Base-by-base conservation (phyloP, 2,329 filamentous ascomycete genomes). In the Purpureocillium takamizusanense region DNA sequence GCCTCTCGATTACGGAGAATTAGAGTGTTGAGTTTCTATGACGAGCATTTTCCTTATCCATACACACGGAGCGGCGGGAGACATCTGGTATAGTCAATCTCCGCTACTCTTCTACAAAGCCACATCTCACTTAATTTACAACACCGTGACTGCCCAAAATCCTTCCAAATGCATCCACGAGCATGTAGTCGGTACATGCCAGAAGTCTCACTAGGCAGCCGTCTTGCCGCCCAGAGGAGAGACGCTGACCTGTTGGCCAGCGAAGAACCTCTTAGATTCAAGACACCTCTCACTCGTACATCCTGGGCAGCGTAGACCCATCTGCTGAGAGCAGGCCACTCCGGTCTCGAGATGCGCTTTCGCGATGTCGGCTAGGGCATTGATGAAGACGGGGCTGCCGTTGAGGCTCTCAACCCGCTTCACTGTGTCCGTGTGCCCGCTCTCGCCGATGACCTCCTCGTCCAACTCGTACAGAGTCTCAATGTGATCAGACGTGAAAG, bases 401-500 rank as follows among this genome's bases (percentile, higher is more conserved):
- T 98, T 98, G 53, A 98, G 63, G 55, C 86, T 94, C 59, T 97
- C 92, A 2, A 83, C 86, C 41, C 92, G 77, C 70, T 94, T 95
- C 46, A 98, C 80, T 0, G 80, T 83, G 25, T 89, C 87, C 1
- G 76, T 65, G 52, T 85, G 77, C 12, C 83, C 80, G 1, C 76
- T 86, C 61, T 94, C 89, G 41, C 86, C 84, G 54, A 98, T 97
- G 30, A 98, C 87, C 63, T 98, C 92, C 51, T 86, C 73, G 59
- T 98, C 92, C 37, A 98, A 69, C 61, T 98, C 92, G 58, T 83
- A 97, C 1, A 98, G 70, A 1, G 92, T 98, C 66, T 98, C 92
- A 49, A 98, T 98, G 57, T 98, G 92, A 54, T 98, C 92, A n/a
- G 86, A 94, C 0, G 92, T 98, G 59, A 98, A 98, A 6, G 92